A percentile compares a stretch with the other conserved stretches of the same genome.
phyloP scores from a whole-genome alignment of 2,329 filamentous ascomycete species.

The Atkinsonella hypoxylon region DNA sequence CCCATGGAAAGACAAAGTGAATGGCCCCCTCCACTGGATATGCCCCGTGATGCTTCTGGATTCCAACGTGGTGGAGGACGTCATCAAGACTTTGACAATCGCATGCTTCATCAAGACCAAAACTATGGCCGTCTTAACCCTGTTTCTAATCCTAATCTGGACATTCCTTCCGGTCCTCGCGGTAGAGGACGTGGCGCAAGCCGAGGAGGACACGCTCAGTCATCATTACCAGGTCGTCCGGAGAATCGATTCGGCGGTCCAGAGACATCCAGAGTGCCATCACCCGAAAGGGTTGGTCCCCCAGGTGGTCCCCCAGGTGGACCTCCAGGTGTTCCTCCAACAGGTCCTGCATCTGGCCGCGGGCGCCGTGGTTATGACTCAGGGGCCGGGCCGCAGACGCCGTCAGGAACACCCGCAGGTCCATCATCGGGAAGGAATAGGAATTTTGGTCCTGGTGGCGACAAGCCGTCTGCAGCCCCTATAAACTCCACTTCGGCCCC shows the following conservation, averaged over 20 bases:
- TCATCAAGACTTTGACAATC: slow-evolving; percentile 37
- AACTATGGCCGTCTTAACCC: slow-evolving; percentile 51
- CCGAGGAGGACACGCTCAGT: slow-evolving; percentile 22
- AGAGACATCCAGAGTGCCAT: slow-evolving; percentile 30
- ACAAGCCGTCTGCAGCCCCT: slow-evolving; percentile 14
- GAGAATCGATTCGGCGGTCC: slow-evolving; percentile 30
- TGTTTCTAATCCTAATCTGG: slow-evolving; percentile 26
- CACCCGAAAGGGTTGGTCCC: slow-evolving; percentile 32
- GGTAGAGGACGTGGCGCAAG: slow-evolving; percentile 34
- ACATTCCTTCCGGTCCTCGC: slow-evolving; percentile 44
- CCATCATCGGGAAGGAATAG: slow-evolving; percentile 30
- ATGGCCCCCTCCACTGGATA: slow-evolving; percentile 19
- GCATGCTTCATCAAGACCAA: slow-evolving; percentile 41
- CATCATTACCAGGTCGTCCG: slow-evolving; percentile 25
- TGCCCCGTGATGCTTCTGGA: slow-evolving; percentile 26
- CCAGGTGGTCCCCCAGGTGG: slow-evolving; percentile 45
- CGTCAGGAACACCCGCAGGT: slow-evolving; percentile 15
- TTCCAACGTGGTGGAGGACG: slow-evolving; percentile 25
- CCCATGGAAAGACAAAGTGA: slow-evolving; percentile 28
- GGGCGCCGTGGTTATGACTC: slow-evolving; percentile 32
- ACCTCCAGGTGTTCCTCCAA: slow-evolving; percentile 42
- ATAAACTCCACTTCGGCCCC: slow-evolving; percentile 14
- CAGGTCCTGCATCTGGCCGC: slow-evolving; percentile 39
- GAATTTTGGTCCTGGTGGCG: slow-evolving; percentile 21
- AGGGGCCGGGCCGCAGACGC: slow-evolving; percentile 18